Evolutionary conservation across 2,329 filamentous ascomycete genomes (phyloP), one percentile per base, ranked within the genome.

Genomic region (Samsoniella hepiali): DNA sequence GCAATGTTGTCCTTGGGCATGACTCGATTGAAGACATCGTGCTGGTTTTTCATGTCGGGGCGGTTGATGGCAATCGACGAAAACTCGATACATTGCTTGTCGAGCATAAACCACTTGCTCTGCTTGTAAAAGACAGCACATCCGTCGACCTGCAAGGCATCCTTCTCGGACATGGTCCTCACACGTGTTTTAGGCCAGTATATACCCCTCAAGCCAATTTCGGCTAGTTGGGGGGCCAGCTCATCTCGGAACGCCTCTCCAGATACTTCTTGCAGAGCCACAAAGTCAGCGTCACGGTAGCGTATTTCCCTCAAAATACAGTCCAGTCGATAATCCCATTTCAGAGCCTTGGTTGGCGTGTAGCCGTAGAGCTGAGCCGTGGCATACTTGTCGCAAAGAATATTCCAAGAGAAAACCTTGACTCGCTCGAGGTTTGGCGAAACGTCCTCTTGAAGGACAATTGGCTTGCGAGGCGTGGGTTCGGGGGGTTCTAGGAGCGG

Each of bases 1-100:
- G 91, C 95, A 75, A 99, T 97, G 74, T 98, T 94, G 81, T 99
- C 95, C 78, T 95, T 92, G 65, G 94, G 93, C 95, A 97, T 98
- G 65, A 99, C 90, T 34, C 95, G 90, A 75, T 99, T 99, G 83
- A 97, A 98, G 63, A 98, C 94, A 71, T 99, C 95, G 73, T 96
- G 91, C 71, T 96, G 92, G 63, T 93, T 91, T 79, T 98, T 98
- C 87, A 97, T 97, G 74, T 98, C 95, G 3, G 93, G 91, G 68
- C 95, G 84, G 73, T 96, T 95, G 76, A 99, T 97, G 68, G 94
- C 94, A 63, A 92, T 91, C 64, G 91, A 90, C 44, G 91, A 89
- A 73, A 97, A 97, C 75, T 97, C 93, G 71, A 99, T 89, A 67
- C 97, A 81, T 72, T 96, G 91, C 80, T 97, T 97, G 79, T 98